Base-by-base conservation (phyloP, 2,329 filamentous ascomycete genomes). In the Penicillium sp. region DNA sequence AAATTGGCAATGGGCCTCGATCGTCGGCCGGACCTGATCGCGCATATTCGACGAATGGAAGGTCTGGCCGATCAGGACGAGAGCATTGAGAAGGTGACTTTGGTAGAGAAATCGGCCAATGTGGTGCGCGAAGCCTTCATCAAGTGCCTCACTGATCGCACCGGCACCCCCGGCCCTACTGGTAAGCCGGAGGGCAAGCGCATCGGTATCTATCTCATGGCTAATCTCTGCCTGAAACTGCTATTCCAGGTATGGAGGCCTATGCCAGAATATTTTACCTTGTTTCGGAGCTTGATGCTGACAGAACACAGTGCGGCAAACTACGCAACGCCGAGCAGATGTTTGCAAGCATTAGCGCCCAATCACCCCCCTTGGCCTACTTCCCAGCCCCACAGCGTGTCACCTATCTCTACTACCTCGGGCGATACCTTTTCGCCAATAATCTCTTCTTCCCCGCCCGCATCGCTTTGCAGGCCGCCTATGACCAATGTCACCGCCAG, bases 361-460 rank as follows among this genome's bases (percentile, higher is more conserved):
- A 90, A 63, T 93, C 90, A 0, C 92, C 92, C 1, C 90, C 91
- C 0, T 78, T 97, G 13, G 82, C 84, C 1, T 84, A 90, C 51
- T 97, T 96, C 69, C 91, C 93, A 2, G 91, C 90, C 23, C 84
- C 89, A 6, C 90, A 97, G 71, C 86, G 92, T 49, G 91, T 96
- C 50, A 96, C 92, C 4, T 97, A 93, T 67, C 86, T 97, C 15
- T 97, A 96, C 78, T 96, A 96, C 71, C 87, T 97, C 6, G 93
- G 93, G 19, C 88, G 92, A 58, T 97, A 93, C 76, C 86, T 93
- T 69, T 91, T 96, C 72, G 86, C 90, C 62, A 93, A 91, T 73
- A 89, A 87, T 64, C 88, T 96, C 70, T 96, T 91, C 74, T 86
- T 85, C 61, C 87, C 89, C 27, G 91, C 93, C 0, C 85, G 88